Conservation (phyloP, 1,139 yeast genomes). For the Geotrichum fermentans region DNA sequence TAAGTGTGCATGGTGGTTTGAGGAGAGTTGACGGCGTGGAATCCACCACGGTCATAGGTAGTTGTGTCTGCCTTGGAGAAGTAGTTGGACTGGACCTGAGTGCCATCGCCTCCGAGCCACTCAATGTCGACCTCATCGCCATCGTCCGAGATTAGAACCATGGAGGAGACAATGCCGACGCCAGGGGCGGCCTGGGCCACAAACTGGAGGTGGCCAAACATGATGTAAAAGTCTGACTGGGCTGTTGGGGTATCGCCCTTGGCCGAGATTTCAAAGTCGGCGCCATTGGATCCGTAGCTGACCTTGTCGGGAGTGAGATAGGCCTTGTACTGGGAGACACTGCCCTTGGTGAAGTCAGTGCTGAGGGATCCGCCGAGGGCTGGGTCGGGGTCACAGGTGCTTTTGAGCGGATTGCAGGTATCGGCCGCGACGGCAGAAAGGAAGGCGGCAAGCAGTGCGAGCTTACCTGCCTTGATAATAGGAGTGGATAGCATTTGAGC, state of each 20-base stretch:
- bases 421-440: conserved; percentile 14
- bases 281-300: conserved; percentile 45
- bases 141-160: conserved; percentile 79
- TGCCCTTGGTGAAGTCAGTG: conserved; percentile 24
- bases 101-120: conserved; percentile 72
- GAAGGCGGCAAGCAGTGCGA: conserved; percentile 1
- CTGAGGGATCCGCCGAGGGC: conserved; percentile 23
- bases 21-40: conserved; percentile 56
- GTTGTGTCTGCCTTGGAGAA: conserved; percentile 75
- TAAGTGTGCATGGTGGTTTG: conserved; percentile 66
- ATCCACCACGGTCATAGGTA: conserved; percentile 76
- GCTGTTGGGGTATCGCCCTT: conserved; percentile 73
- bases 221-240: conserved; percentile 69
- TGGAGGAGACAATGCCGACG: conserved; percentile 69
- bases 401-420: conserved; percentile 25
- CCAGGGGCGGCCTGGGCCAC: conserved; percentile 69
- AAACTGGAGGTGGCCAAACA: conserved; percentile 83
- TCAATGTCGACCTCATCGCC: conserved; percentile 83
- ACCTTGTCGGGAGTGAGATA: conserved; percentile 28
- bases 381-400: conserved; percentile 17
- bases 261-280: conserved; percentile 52
- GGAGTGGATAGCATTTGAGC: conserved; percentile 1
- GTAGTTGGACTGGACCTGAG: conserved; percentile 72
- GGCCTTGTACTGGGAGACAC: conserved; percentile 20
- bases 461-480: conserved; percentile 1